Evolutionary conservation across 345 rosid genomes (phyloP).

Genomic region (Eucalyptus marginata): DNA sequence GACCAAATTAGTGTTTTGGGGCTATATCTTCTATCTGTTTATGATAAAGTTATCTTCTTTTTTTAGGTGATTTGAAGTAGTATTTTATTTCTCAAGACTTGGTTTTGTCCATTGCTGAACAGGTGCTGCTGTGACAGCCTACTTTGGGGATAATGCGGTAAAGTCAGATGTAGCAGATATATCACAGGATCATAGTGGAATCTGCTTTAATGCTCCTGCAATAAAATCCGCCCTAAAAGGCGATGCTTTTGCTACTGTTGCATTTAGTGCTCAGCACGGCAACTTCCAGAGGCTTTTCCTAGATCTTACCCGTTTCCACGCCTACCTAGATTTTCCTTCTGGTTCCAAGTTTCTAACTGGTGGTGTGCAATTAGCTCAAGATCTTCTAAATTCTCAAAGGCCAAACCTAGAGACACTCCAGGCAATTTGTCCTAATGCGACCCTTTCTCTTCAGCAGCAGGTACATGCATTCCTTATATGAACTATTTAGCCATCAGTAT

Average conservation of each 20-base stretch:
- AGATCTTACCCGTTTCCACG: slow-evolving; percentile 72
- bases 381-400: slow-evolving; percentile 44
- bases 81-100: not conserved
- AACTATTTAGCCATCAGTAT: not conserved
- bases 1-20: not conserved
- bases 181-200: slow-evolving; percentile 18
- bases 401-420: slow-evolving; percentile 44
- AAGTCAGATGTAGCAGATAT: slow-evolving; percentile 19
- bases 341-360: slow-evolving; percentile 61
- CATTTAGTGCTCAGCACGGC: slow-evolving; percentile 81
- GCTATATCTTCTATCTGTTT: not conserved
- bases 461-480: slow-evolving; percentile 10
- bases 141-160: slow-evolving; percentile 46
- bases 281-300: slow-evolving; percentile 61
- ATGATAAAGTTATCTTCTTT: not conserved
- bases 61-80: not conserved
- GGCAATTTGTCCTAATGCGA: slow-evolving; percentile 51
- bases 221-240: slow-evolving; percentile 50
- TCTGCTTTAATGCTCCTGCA: slow-evolving; percentile 32
- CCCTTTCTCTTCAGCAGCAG: slow-evolving; percentile 88
- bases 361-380: slow-evolving; percentile 47
- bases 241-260: slow-evolving; percentile 61
- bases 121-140: slow-evolving; percentile 65
- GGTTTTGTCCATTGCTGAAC: not conserved
- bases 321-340: slow-evolving; percentile 66